Conservation (phyloP, 2,329 filamentous ascomycete species). For the Venturia pyrina region DNA sequence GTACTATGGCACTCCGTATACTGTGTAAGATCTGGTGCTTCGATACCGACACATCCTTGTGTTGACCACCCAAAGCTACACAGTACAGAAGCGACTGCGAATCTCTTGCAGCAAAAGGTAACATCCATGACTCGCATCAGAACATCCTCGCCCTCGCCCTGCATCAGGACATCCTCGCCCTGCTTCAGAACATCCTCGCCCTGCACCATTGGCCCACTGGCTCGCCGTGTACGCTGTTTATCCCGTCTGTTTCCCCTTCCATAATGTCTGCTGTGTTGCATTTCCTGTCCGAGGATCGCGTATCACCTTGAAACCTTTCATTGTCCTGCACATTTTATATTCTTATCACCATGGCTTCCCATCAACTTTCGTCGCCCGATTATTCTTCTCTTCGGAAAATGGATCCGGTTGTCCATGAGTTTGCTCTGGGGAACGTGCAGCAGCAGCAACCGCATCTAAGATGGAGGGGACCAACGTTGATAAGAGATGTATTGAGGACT, state of each 20-base stretch:
- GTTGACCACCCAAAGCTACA: neutral
- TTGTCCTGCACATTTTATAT: neutral
- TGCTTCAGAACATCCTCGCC: neutral
- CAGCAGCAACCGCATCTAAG: neutral
- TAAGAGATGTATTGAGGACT: neutral
- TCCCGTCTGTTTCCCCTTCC: no score
- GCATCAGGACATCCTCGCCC: neutral
- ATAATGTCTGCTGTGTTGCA: neutral
- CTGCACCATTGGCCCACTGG: neutral
- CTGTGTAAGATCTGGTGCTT: no score
- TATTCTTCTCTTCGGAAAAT: neutral
- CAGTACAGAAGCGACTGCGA: no score
- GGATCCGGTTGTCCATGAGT: neutral
- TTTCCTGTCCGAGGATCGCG: neutral
- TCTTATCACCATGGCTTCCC: neutral
- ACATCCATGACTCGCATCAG: neutral
- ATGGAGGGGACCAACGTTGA: neutral
- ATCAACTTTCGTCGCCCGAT: neutral
- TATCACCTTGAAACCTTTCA: conserved; percentile 1
- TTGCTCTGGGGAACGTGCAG: neutral
- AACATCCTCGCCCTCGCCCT: neutral
- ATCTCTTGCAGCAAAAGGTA: neutral
- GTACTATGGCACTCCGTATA: no score
- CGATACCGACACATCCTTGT: neutral
- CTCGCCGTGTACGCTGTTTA: neutral